Percentiles rank a stretch among this genome's conserved stretches.
Evolutionary conservation across 1,139 yeast species (phyloP).

Genomic region (Diutina siamensis): DNA sequence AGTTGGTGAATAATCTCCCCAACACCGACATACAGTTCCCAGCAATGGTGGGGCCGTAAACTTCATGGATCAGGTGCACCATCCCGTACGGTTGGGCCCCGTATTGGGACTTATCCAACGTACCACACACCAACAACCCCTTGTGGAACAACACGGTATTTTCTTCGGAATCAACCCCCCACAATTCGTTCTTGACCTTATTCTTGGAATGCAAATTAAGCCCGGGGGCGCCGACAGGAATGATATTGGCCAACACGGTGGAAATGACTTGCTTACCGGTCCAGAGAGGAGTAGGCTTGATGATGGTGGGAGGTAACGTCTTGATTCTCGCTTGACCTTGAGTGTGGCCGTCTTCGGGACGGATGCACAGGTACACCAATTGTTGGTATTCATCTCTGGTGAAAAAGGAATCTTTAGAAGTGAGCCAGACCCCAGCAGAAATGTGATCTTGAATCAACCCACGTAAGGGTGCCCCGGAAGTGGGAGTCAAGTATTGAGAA

Average conservation of each 20-base stretch:
- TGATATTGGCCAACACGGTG: constrained; percentile 77
- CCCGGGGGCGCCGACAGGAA: constrained; percentile 84
- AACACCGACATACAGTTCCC: constrained; percentile 83
- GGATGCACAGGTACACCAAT: constrained; percentile 81
- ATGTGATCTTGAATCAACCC: constrained; percentile 99
- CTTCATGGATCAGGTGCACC: constrained; percentile 92
- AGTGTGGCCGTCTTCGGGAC: constrained; percentile 98
- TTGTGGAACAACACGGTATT: constrained; percentile 75
- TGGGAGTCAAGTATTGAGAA: constrained; percentile 94
- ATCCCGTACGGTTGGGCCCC: constrained; percentile 98
- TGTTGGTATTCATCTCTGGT: constrained; percentile 90
- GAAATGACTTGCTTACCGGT: constrained; percentile 98
- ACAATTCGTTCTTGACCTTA: constrained; percentile 87
- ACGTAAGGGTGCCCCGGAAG: constrained; percentile 96
- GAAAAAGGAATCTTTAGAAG: constrained; percentile 84
- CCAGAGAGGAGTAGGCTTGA: constrained; percentile 87
- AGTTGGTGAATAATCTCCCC: constrained; percentile 90
- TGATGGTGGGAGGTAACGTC: constrained; percentile 82
- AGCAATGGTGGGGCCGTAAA: constrained; percentile 85
- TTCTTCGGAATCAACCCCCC: constrained; percentile 81
- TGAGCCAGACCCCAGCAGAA: constrained; percentile 97
- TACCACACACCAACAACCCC: constrained; percentile 87
- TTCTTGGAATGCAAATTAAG: constrained; percentile 72
- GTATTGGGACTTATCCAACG: constrained; percentile 93
- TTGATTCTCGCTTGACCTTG: constrained; percentile 48